Base-by-base conservation (phyloP, 2,329 filamentous ascomycete species). In the Lasiodiplodia theobromae region DNA sequence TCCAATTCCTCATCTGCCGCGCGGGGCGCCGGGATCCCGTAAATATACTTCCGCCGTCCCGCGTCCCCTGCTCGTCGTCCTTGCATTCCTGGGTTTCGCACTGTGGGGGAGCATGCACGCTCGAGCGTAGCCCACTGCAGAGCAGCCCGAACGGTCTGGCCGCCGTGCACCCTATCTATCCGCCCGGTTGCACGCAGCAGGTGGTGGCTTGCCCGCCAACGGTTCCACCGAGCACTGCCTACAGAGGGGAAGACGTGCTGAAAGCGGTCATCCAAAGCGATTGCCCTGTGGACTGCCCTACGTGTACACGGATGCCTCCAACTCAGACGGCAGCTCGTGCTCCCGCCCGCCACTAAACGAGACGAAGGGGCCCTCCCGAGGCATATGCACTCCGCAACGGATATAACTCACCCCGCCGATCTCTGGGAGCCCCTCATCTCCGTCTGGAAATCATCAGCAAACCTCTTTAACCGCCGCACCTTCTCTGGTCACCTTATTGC, bases 351-450 rank as follows among this genome's bases (percentile, higher is more conserved):
- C 47, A 23, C 44, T 64, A 34, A n/a, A 25, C 31, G 40, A 37
- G 44, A 49, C 58, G 60, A 53, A 64, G 47, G 47, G 60, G 60
- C 47, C 60, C 47, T 64, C 44, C 31, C 31, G 31, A 64, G 60
- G 60, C 47, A 31, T 47, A 40, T 64, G 60, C 60, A 53, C 60
- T 51, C 58, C 28, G 44, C 58, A 63, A 16, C 58, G 58, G 58
- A 49, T 52, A 64, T 25, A 64, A 31, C 60, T 25, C 60, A 52
- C 2, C 11, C 21, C 31, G 60, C 60, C 31, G 60, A 64, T 64
- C 60, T 18, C 40, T 10, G 31, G 12, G 11, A 52, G 23, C 44
- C 44, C 60, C 47, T 52, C 47, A 38, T 40, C n/a, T 38, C 60
- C 47, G 34, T 11, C 25, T n/a, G 40, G 25, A 14, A 34, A 44